Evolutionary conservation across 768 basidiomycete genomes (phyloP), one percentile per base, ranked within the genome.

Genomic region (Rhizopogon sp.): DNA sequence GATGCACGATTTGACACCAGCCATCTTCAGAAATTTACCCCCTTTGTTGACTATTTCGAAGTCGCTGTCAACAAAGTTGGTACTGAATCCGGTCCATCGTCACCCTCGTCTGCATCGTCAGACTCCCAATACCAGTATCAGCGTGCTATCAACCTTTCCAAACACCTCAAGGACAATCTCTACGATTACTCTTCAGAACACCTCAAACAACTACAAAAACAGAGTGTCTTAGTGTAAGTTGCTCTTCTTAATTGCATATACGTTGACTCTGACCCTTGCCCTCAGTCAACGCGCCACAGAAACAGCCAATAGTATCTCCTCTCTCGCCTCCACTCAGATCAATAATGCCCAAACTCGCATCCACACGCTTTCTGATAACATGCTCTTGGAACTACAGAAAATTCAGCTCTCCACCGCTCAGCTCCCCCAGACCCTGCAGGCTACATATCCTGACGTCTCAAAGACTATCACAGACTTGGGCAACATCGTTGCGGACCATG

Each of bases 41-140:
- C 90, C 42, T 73, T 91, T 49, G 82, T 93, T 35, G 81, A 91
- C 64, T 84, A 82, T 61, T 74, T 91, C 53, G 83, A 87, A 37
- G 75, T 72, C 20, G 80, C 82, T 10, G 78, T 86, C 52, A 79
- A 80, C 66, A 73, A 69, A 7, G 66, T 71, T 6, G 66, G 70
- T 44, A 72, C 74, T 44, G 79, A 82, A 46, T 76, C 78, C 35
- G 74, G 74, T 16, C 66, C 76, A 6, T 72, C 80, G 31, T 72
- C 74, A 5, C 71, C 79, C 10, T 74, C 77, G 1, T 74, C 82
- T 25, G 67, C 70, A 14, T 65, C 79, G n/a, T 74, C 78, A 10
- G 79, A 84, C 59, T 72, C 78, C 43, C 80, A 87, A 66, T 88
- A 82, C 61, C 90, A 92, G 71, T 88, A 89, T 63, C 87, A 89